Evolutionary conservation across 2,329 filamentous ascomycete species (phyloP), one percentile per base, ranked within the genome.

Genomic region (Colletotrichum musae): DNA sequence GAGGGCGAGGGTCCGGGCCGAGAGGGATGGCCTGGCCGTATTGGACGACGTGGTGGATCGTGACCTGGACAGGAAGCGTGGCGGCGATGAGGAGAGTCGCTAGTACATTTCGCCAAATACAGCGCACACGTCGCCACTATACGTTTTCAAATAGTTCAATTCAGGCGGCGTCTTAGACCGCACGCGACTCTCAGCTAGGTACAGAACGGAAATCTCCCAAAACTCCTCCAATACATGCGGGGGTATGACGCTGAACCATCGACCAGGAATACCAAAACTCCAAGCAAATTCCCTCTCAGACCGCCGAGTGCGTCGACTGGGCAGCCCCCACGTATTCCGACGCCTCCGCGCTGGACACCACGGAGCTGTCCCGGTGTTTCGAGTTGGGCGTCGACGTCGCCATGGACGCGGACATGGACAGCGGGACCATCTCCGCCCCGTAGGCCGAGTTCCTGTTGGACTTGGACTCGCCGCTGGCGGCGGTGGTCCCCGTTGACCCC

Each of bases 21-120:
- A 80, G 47, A 81, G 79, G 72, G 77, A 77, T 16, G 79, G 80
- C 0, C 77, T 84, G 72, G 77, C 80, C 0, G 79, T 86, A 5
- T 72, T 86, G 71, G 80, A 84, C 60, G 83, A 84, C 73, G 78
- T 85, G 26, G 79, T 74, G 10, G 75, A 76, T 51, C 70, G 70
- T 1, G 73, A 76, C 32, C 58, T 74, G 52, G 52, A 62, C 39
- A 53, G 16, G 24, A 56, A 65, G 16, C 53, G 51, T 6, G 21
- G 21, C 4, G 21, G 50, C 9, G 56, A 50, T 2, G 57, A 56
- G 16, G 50, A 61, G 24, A 66, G 64, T 6, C 6, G 52, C 10
- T 50, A 18, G 21, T 12, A 32, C 15, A 7, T 28, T 7, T 2
- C 2, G n/a, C 4, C 1, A 1, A 21, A 2, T n/a, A 6, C 15